Evolutionary conservation across 257 asterid species (phyloP), one percentile per base, ranked within the genome.

Genomic region (Apocynum venetum): DNA sequence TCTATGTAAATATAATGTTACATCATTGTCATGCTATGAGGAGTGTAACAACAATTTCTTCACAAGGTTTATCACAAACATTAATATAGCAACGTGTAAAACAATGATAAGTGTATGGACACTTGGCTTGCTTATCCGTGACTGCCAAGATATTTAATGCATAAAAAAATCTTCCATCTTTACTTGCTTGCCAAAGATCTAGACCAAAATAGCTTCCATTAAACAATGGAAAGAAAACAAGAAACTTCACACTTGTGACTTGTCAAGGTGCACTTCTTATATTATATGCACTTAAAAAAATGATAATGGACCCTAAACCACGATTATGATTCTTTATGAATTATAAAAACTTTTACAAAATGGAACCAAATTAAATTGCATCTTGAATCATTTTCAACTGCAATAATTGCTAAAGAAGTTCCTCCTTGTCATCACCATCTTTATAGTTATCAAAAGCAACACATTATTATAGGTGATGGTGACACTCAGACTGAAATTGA

Each of bases 351-450:
- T 14, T 7, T 6, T 1, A 11, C 20, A 8, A 25, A 49, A 69
- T 2, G 55, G 53, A 48, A 47, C 53, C 48, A 31, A 47, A 13
- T 13, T 4, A 5, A 8, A 3, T 71, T n/a, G 60, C 63, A 25
- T 12, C 0, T 4, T 12, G 75, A 48, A 71, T 31, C 4, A 55
- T 55, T 3, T 19, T 13, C 40, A 71, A 4, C 43, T 46, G 31
- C 53, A 74, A 74, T 74, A 56, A 74, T 74, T 38, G 77, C 52
- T 53, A 55, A 41, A 56, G 20, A 3, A 35, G 14, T 8, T 31
- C 49, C 35, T 52, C 36, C 46, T 57, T 52, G 25, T 72, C 38
- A 73, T 38, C 68, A 55, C 67, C 53, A 55, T 74, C 13, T 56
- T 20, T 11, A 55, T 73, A 25, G 19, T 53, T n/a, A 71, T 31